Percentiles rank a stretch among this genome's conserved stretches.
Conservation (phyloP, 108 stramenopile genomes). For the Cyclotella sp. region DNA sequence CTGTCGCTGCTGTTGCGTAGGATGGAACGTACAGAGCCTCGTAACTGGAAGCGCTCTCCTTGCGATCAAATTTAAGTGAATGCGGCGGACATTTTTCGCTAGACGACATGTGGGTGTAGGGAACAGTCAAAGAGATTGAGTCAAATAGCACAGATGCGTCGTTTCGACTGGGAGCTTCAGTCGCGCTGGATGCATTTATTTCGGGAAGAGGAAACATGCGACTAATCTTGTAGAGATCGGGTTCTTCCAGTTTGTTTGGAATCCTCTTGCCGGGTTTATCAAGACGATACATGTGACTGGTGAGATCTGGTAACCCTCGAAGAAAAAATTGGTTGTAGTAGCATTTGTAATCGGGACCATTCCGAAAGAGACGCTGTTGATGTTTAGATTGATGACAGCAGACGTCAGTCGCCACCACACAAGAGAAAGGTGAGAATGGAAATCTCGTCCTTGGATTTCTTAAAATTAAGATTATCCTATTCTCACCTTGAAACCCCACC, state of each 20-base stretch:
- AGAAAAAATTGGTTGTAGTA: background rate
- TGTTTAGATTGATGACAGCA: too few species aligned
- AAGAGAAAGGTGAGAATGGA: background rate
- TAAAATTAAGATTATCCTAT: background rate
- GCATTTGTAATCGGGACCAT: background rate
- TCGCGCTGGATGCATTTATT: background rate
- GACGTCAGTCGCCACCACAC: background rate
- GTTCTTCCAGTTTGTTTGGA: background rate
- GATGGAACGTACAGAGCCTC: too few species aligned
- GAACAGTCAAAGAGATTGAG: too few species aligned
- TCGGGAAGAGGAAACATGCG: background rate
- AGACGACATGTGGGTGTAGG: too few species aligned
- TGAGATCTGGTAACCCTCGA: background rate
- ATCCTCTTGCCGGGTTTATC: background rate
- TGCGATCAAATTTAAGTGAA: too few species aligned
- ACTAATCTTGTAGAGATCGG: background rate
- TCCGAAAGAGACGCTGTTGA: background rate
- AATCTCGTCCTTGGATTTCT: background rate
- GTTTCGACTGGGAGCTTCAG: too few species aligned
- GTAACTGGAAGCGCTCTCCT: too few species aligned
- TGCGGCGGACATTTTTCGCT: too few species aligned
- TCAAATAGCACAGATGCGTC: too few species aligned
- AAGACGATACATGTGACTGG: background rate
- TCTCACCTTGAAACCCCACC: too few species aligned
- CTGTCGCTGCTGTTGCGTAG: too few species aligned